A percentile compares a stretch with the other conserved stretches of the same genome.
These are phyloP conservation scores for Protea cynaroides DNA, from an alignment of 164 flowering plant species.

Conservation along the genomic window DNA sequence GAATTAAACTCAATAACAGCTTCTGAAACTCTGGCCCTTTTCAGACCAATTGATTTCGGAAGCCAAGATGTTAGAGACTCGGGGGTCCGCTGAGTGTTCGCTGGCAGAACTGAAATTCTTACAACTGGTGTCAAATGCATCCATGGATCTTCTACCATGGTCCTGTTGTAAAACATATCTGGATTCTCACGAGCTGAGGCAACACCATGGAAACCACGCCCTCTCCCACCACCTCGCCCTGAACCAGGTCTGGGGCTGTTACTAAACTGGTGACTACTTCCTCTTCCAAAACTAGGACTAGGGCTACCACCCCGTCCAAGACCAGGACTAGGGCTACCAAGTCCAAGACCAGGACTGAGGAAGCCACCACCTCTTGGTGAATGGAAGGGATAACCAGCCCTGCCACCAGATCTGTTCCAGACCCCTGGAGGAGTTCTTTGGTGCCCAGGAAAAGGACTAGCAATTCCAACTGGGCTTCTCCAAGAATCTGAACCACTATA, in stretches of 20 bases:
- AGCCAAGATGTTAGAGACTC: constrained; percentile 32
- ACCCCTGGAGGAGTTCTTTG: constrained; percentile 15
- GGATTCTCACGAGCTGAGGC: constrained; percentile 32
- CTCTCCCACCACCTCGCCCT: constrained; percentile 38
- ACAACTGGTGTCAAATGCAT: constrained; percentile 45
- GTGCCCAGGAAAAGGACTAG: constrained; percentile 12
- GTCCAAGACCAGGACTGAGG: constrained; percentile 20
- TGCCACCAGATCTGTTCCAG: constrained; percentile 19
- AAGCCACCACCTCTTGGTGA: constrained; percentile 18
- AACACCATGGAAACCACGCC: constrained; percentile 22
- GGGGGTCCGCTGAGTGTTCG: not conserved
- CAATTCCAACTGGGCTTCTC: constrained; percentile 15
- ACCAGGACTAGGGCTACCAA: constrained; percentile 23
- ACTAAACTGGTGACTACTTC: constrained; percentile 19
- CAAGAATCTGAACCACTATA: constrained; percentile 4
- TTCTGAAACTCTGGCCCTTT: constrained; percentile 34
- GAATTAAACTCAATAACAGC: constrained; percentile 22
- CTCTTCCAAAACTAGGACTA: constrained; percentile 28
- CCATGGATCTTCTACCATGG: constrained; percentile 92
- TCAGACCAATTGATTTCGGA: constrained; percentile 36
- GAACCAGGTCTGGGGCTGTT: constrained; percentile 14
- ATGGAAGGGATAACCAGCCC: constrained; percentile 18
- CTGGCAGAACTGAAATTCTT: constrained; percentile 19
- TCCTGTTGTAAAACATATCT: constrained; percentile 38
- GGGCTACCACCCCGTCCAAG: constrained; percentile 22